Evolutionary conservation across 2,329 filamentous ascomycete genomes (phyloP), one percentile per base, ranked within the genome.

Genomic region (Hortaea werneckii): DNA sequence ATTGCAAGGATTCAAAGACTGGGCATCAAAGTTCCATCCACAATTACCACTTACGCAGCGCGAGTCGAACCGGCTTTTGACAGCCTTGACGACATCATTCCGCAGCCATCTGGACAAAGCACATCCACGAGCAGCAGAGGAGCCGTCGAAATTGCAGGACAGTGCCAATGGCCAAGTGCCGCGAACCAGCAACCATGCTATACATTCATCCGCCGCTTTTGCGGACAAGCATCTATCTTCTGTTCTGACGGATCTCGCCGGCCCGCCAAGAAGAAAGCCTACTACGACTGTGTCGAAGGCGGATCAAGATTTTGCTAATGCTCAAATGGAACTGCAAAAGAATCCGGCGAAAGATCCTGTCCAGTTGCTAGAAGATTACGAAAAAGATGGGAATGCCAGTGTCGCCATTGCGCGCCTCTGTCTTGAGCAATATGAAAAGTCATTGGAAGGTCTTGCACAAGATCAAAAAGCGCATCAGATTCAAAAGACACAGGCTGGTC

Each of bases 31-130:
- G 58, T 69, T 83, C 37, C 71, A 75, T 50, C 68, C 67, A 0
- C 70, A 69, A 50, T 55, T 74, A 4, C 73, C 79, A 26, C 67
- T 80, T 11, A 77, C 71, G 27, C 67, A 72, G 4, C 71, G 71
- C 47, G 77, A 83, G 56, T 79, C 75, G 11, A 68, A 77, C 50
- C 73, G 78, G 54, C 67, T 84, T 6, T 71, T 83, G 37, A 72
- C 68, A 44, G 68, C 79, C 13, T 71, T 84, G 51, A 82, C 78
- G 20, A 72, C 70, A 37, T 82, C 79, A 9, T 84, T 84, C 60
- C 72, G 78, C 53, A 68, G 72, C 42, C 78, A 82, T 48, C 72
- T 84, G 37, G 79, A 83, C 55, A 70, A 67, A 44, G 73, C 76
- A 48, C 74, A 82, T 63, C 74, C 73, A 12, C 57, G 60, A 29